Evolutionary conservation across 2,329 filamentous ascomycete genomes (phyloP).

Genomic region (Fusarium sp.): DNA sequence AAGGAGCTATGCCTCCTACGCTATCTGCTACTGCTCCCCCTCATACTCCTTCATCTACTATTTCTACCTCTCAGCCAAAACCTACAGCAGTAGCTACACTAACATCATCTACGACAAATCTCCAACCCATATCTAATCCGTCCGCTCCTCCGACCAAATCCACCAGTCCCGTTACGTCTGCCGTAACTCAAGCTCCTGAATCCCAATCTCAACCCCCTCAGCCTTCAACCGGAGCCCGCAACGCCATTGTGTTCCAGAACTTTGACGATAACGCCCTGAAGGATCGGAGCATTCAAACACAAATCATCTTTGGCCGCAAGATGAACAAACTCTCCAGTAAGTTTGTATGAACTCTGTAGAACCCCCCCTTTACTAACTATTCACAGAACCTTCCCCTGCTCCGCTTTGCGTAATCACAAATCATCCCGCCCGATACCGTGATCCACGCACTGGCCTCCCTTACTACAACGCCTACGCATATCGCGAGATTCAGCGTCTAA

Average conservation of each 20-base stretch:
- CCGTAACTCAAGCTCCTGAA: conserved; percentile 32
- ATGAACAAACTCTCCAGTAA: conserved; percentile 71
- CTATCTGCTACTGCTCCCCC: conserved; percentile 38
- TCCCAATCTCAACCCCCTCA: conserved; percentile 46
- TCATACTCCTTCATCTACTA: conserved; percentile 24
- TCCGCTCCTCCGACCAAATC: conserved; percentile 16
- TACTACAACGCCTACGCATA: conserved; percentile 87
- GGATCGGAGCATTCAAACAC: conserved; percentile 70
- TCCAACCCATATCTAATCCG: conserved; percentile 30
- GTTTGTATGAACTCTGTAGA: conserved; percentile 41
- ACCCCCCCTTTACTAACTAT: conserved; percentile 9
- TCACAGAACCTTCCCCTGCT: conserved; percentile 64
- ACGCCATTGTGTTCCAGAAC: conserved; percentile 72
- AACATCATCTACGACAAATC: conserved; percentile 8
- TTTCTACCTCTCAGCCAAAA: conserved; percentile 6
- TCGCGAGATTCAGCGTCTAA: conserved; percentile 82
- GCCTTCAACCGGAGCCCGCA: conserved; percentile 64
- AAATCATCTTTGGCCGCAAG: conserved; percentile 71
- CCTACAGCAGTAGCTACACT: conserved; percentile 8
- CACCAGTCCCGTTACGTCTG: conserved; percentile 23
- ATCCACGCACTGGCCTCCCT: conserved; percentile 85
- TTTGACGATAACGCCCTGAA: conserved; percentile 70
- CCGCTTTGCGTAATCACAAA: conserved; percentile 86
- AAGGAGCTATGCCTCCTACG: conserved; percentile 44
- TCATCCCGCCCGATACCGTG: conserved; percentile 84